Evolutionary conservation across 768 basidiomycete genomes (phyloP), one percentile per base, ranked within the genome.

Genomic region (Pisolithus albus): DNA sequence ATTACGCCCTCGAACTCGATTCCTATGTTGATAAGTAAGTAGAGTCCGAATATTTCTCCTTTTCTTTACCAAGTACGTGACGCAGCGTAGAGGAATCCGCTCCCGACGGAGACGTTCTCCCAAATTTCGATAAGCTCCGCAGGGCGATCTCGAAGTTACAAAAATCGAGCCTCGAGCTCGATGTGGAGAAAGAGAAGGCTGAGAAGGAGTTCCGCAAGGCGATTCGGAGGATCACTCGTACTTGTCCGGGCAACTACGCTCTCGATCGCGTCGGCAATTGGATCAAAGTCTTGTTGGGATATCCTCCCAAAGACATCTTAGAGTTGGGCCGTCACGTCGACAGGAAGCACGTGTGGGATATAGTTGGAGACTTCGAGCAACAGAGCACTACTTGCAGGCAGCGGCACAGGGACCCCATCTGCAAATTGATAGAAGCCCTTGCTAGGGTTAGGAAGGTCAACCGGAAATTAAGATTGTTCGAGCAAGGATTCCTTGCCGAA

Each of bases 401-500:
- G 48, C 60, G 53, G 50, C 45, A 44, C 57, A 65, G 62, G 45
- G 67, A 63, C 52, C 71, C 72, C 1, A 59, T 75, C 40, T 64
- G 66, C 49, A 69, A 76, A 56, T 64, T 90, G 52, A 71, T 78
- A 55, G 74, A 74, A 57, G 85, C 82, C 3, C 79, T 73, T 2
- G 79, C 76, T 59, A 79, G 81, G 26, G 77, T 88, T 9, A 72
- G 69, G 47, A 71, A 61, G 49, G 78, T 76, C 15, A 90, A 90
- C 66, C 68, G 76, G 69, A 87, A 84, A 64, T 70, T 91, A n/a
- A 67, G 74, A 10, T 67, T 71, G 7, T 90, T 91, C 57, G 89
- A 92, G 64, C 79, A 78, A 46, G 89, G 90, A 1, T 89, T 95
- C 64, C 85, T 93, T 53, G 82, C 81, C 6, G 72, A 84, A 59